Evolutionary conservation across 306 rosid genomes (phyloP).

Genomic region (Rosa rugosa): DNA sequence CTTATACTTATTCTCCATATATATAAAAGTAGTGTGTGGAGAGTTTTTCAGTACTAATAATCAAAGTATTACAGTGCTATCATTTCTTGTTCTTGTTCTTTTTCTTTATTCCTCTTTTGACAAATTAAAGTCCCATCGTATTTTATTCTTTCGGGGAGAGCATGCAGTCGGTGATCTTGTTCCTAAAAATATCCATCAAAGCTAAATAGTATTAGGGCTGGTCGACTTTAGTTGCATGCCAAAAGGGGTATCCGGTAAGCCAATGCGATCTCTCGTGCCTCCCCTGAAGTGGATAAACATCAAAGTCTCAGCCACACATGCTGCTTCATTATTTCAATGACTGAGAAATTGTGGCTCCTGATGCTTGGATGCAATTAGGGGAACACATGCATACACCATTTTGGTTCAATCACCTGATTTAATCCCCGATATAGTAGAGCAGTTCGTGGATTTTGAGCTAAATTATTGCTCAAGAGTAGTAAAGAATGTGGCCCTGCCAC

Average conservation of each 20-base stretch:
- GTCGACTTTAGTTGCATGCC: background rate
- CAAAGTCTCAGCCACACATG: background rate
- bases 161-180: background rate
- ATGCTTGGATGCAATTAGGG: background rate
- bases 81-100: too few relatives aligned
- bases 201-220: background rate
- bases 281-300: background rate
- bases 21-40: too few relatives aligned
- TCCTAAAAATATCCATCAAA: background rate
- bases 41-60: too few relatives aligned
- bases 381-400: background rate
- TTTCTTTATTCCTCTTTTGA: too few relatives aligned
- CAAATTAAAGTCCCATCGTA: background rate
- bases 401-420: background rate
- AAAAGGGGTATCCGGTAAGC: background rate
- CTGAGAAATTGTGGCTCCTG: background rate
- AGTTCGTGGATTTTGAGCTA: background rate
- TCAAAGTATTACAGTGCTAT: too few relatives aligned
- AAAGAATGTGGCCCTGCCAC: background rate
- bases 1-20: too few relatives aligned
- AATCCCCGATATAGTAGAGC: background rate
- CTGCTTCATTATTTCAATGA: background rate
- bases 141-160: too few relatives aligned
- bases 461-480: background rate
- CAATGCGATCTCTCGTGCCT: background rate